Evolutionary conservation across 192 early-diverging fungal species (phyloP).

Genomic region (Spinellus fusiger): DNA sequence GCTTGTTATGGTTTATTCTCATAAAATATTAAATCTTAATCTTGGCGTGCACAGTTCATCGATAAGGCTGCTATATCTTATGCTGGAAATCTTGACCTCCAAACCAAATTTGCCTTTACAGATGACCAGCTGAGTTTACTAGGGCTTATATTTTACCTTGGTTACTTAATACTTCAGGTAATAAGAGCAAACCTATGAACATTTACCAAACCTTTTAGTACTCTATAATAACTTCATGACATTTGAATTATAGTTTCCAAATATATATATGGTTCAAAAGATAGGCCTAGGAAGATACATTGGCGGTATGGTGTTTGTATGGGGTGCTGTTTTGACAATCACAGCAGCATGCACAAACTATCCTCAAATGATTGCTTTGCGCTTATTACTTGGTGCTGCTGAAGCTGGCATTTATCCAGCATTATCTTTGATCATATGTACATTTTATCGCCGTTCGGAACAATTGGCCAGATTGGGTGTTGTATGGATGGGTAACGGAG

Average conservation of each 20-base stretch:
- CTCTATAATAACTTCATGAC: not conserved
- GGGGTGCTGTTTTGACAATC: slow-evolving; percentile 18
- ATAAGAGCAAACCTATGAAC: not conserved
- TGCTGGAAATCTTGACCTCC: no score
- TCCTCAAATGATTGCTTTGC: slow-evolving; percentile 7
- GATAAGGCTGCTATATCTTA: no score
- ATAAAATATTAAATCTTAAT: no score
- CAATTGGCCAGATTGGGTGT: slow-evolving; percentile 9
- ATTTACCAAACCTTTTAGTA: not conserved
- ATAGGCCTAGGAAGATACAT: not conserved
- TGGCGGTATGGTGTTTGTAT: slow-evolving; percentile 12
- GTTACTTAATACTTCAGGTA: not conserved
- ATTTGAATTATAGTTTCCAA: not conserved
- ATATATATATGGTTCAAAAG: slow-evolving; percentile 1
- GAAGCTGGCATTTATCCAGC: slow-evolving; percentile 21
- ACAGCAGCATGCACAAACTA: slow-evolving; percentile 12
- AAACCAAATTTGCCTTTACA: no score
- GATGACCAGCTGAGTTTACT: no score
- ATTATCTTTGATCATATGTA: slow-evolving; percentile 12
- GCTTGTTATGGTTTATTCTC: no score
- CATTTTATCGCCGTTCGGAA: slow-evolving; percentile 20
- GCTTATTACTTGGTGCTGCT: slow-evolving; percentile 25
- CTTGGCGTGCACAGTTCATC: no score
- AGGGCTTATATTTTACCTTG: slow-evolving; percentile 1
- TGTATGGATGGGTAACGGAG: slow-evolving; percentile 14